Base-by-base conservation (phyloP, 1,139 yeast species). In the Zygoascus meyerae region DNA sequence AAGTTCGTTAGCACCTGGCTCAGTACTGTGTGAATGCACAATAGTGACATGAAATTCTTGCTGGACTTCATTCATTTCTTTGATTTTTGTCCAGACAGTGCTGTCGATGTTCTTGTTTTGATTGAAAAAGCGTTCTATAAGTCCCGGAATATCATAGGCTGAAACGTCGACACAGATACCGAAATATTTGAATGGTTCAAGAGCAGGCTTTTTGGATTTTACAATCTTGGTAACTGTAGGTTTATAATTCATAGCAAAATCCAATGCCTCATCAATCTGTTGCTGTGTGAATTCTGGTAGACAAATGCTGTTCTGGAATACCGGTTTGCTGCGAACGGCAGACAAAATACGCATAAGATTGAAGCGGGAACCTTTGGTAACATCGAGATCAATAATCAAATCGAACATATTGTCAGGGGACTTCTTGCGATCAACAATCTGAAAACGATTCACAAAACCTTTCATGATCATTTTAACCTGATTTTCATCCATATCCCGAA, bases 1-100 rank as follows among this genome's bases (percentile, higher is more conserved):
- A 12, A 36, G 35, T 1, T 29, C 12, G n/a, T 33, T 45, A 16
- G 35, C 39, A 12, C 26, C 36, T 2, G 34, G 12, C 10, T 35
- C 40, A 16, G 36, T 8, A 3, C 29, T 28, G 4, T 10, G 17
- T 14, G 61, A 53, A 61, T 92, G 97, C 0, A 80, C 77, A 39
- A 90, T 63, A 0, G 98, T 92, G 1, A 90, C 78, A 61, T 92
- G 98, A 57, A 87, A 84, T 34, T 71, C 73, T 0, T 60, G 47
- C 56, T 83, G 89, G 0, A 83, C 63, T 34, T 81, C 66, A 2
- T 66, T 56, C 0, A 50, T 53, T 0, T 59, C 44, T 38, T 70
- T 62, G 31, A 83, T 44, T 53, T 57, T 16, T 1, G 52, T 31
- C 60, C 63, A 65, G 38, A 60, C 52, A 1, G 53, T 29, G 17